Conservation (phyloP, 2,329 filamentous ascomycete genomes). For the Cadophora sp. region DNA sequence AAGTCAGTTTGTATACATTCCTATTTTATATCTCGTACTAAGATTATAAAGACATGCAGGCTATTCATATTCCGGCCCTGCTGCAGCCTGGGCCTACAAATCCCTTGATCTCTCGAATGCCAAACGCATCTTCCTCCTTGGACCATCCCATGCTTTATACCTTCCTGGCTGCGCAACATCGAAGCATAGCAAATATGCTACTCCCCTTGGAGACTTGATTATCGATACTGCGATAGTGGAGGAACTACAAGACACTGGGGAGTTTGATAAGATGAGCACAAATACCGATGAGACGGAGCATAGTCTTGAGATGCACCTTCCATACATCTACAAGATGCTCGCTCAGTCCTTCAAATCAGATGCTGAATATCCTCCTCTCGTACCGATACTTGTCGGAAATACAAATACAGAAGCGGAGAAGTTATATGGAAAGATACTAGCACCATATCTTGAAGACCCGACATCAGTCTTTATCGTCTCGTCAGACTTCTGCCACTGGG, state of each 20-base stretch:
- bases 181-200: conserved; percentile 72
- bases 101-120: conserved; percentile 80
- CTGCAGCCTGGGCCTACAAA: conserved; percentile 95
- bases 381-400: conserved; percentile 86
- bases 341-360: conserved; percentile 56
- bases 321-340: conserved; percentile 85
- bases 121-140: conserved; percentile 90
- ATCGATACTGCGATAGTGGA: conserved; percentile 66
- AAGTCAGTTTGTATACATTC: conserved; percentile 49
- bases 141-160: conserved; percentile 89
- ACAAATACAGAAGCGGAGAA: conserved; percentile 72
- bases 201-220: conserved; percentile 73
- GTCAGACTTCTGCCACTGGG: conserved; percentile 99
- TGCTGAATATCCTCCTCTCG: conserved; percentile 71
- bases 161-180: conserved; percentile 80
- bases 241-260: conserved; percentile 58
- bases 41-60: conserved; percentile 79
- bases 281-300: conserved; percentile 82
- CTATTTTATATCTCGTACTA: conserved; percentile 17
- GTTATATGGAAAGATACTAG: conserved; percentile 71
- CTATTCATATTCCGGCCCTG: conserved; percentile 88
- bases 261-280: conserved; percentile 69
- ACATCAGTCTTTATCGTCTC: conserved; percentile 85
- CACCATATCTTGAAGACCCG: conserved; percentile 78
- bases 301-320: conserved; percentile 95